Conservation (phyloP, 805 yeast species). For the Metschnikowia shivogae region DNA sequence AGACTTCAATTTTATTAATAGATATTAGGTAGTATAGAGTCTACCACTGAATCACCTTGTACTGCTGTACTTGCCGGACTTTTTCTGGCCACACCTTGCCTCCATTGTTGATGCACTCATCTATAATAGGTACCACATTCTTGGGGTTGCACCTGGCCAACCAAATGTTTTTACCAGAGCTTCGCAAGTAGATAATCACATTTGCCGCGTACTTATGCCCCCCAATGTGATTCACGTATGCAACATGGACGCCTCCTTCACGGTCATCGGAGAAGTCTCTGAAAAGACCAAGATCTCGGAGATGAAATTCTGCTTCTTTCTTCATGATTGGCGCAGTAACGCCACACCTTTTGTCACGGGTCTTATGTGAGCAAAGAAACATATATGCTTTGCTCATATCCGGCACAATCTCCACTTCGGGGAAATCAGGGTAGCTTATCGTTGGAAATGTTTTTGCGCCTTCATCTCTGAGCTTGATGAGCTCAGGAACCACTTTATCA, state of each 20-base stretch:
- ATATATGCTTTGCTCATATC: conserved; percentile 43
- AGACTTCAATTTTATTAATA: background rate
- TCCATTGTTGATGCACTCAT: conserved; percentile 66
- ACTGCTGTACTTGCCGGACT: conserved; percentile 58
- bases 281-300: conserved; percentile 66
- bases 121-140: conserved; percentile 68
- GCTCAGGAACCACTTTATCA: conserved; percentile 38
- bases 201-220: conserved; percentile 96
- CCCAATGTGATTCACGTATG: conserved; percentile 82
- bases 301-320: conserved; percentile 66
- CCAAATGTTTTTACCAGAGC: conserved; percentile 77
- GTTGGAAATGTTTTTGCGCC: conserved; percentile 8
- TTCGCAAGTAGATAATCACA: conserved; percentile 65
- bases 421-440: conserved; percentile 13
- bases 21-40: background rate
- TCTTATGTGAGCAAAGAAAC: conserved; percentile 81
- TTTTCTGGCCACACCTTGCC: conserved; percentile 69
- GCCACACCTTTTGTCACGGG: conserved; percentile 92
- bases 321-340: conserved; percentile 89
- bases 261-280: conserved; percentile 76
- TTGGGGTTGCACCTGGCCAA: conserved; percentile 79
- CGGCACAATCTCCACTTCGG: conserved; percentile 29
- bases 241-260: conserved; percentile 69
- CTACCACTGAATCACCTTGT: conserved; percentile 51
- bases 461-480: conserved; percentile 26